These are phyloP conservation scores for Epichloe uncinata DNA, from an alignment of 2,329 filamentous ascomycete genomes.

Conservation along the genomic window DNA sequence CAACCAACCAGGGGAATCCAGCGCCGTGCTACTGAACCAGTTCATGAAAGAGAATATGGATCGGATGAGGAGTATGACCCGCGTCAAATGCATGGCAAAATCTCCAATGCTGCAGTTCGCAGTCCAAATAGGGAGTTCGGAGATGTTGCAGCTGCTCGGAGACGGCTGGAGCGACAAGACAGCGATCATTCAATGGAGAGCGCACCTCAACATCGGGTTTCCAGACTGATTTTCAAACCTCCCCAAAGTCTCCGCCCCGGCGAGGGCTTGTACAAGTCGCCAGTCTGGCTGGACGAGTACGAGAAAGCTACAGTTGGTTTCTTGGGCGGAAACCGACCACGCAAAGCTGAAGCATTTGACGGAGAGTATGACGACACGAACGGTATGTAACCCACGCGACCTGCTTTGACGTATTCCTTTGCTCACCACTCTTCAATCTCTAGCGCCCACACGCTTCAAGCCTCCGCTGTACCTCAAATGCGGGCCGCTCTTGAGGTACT, in stretches of 20 bases:
- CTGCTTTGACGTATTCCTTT: not conserved
- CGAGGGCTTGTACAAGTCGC: constrained; percentile 43
- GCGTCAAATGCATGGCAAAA: constrained; percentile 11
- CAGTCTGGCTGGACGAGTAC: constrained; percentile 58
- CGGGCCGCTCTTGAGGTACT: constrained; percentile 81
- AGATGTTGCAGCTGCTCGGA: constrained; percentile 9
- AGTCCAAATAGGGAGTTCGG: not conserved
- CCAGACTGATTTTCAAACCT: constrained; percentile 27
- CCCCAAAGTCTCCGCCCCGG: constrained; percentile 32
- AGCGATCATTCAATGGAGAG: constrained; percentile 17
- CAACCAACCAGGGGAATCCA: constrained; percentile 10
- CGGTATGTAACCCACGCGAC: constrained; percentile 25
- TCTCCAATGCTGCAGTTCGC: not conserved
- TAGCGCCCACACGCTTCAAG: constrained; percentile 59
- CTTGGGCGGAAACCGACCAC: constrained; percentile 38
- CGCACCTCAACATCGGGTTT: constrained; percentile 25
- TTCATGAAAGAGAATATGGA: constrained; percentile 13
- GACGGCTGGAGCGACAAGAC: constrained; percentile 16
- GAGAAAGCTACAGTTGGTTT: constrained; percentile 51
- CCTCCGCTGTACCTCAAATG: constrained; percentile 78
- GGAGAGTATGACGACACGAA: constrained; percentile 53
- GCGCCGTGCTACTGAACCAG: constrained; percentile 19
- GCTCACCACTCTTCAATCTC: not conserved
- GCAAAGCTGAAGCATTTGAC: constrained; percentile 50
- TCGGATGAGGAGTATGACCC: constrained; percentile 17